Evolutionary conservation across 371 early-diverging fungal genomes (phyloP), one percentile per base, ranked within the genome.

Genomic region (Syncephalastrum contaminatum): DNA sequence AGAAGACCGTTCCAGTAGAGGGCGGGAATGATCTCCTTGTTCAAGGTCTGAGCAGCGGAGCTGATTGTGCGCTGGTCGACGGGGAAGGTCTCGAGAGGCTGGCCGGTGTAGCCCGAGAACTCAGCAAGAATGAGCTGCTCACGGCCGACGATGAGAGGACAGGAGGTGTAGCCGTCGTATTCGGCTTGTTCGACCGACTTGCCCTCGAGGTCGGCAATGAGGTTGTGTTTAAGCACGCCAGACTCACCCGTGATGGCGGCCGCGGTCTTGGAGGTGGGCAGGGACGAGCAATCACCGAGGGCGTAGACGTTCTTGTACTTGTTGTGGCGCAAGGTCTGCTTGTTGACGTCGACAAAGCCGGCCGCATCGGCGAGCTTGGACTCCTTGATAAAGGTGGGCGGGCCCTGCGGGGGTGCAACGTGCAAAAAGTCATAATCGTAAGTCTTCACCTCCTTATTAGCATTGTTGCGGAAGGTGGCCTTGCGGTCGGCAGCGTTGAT

Each of bases 191-290:
- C 70, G 18, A 70, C 61, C 45, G 62, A 60, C 54, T 76, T 67
- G 43, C 80, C 83, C 51, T 73, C 64, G 51, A 92, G 75, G 54
- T 86, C 85, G 43, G 79, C 75, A 54, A 91, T 77, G 66, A 94
- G 67, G 70, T 94, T 94, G 64, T 76, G 71, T 67, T 84, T 88
- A 27, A 91, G 63, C 1, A 92, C 90, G 19, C 76, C 83, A 4
- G 92, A 85, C 75, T 94, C 88, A 36, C 82, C 84, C 6, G 93
- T 87, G 53, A 90, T 90, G 16, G 95, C 94, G 16, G 93, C 94
- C 1, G 93, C 94, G 1, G 95, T 94, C 77, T 94, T 94, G 63
- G 91, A 90, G 1, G 94, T 93, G n/a, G 95, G 94, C 25, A 88
- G 73, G 16, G 84, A 85, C 18, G 90, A 86, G 64, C 87, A 85